Evolutionary conservation across 306 rosid genomes (phyloP), one percentile per base, ranked within the genome.

Genomic region (Sphenostylis stenocarpa): DNA sequence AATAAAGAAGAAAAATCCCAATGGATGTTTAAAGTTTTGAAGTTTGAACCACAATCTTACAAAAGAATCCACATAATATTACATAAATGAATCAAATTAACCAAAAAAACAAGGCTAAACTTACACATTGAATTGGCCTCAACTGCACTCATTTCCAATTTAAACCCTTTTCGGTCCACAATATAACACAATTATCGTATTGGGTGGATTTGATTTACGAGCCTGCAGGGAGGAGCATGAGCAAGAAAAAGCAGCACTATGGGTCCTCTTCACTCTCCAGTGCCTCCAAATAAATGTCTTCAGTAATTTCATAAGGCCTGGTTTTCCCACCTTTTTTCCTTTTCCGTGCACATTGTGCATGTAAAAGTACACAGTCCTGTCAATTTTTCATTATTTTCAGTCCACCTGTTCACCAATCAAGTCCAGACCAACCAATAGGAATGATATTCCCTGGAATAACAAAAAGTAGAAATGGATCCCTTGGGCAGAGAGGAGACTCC

Each of bases 391-490:
- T 38, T 39, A 51, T 31, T 58, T 6, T 68, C 81, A 94, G 39
- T 86, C 89, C 53, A 94, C 96, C 64, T 94, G 98, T 73, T 94
- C 98, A 7, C 98, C 98, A 16, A 94, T 90, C 70, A 94, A 88
- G 77, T 94, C 98, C 63, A 94, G 85, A 69, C 98, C 98, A 65
- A 94, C 98, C 65, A 94, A 84, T 62, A 94, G 83, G 82, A 94
- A 94, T 6, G 98, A 92, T 53, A 94, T 77, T 23, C 98, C 98
- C 75, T 94, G 98, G 74, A 94, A 94, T 72, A 94, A 69, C 93
- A 94, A 80, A 93, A 94, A 94, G 89, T 94, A 94, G 83, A 94
- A 94, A 82, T 94, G 98, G 83, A 94, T 90, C 16, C 98, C 98
- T 80, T 94, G 98, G 11, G 97, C 96, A n/a, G 98, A 90, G 33